Evolutionary conservation across 1,284 basidiomycete species (phyloP), one percentile per base, ranked within the genome.

Genomic region (Cutaneotrichosporon cavernicola): DNA sequence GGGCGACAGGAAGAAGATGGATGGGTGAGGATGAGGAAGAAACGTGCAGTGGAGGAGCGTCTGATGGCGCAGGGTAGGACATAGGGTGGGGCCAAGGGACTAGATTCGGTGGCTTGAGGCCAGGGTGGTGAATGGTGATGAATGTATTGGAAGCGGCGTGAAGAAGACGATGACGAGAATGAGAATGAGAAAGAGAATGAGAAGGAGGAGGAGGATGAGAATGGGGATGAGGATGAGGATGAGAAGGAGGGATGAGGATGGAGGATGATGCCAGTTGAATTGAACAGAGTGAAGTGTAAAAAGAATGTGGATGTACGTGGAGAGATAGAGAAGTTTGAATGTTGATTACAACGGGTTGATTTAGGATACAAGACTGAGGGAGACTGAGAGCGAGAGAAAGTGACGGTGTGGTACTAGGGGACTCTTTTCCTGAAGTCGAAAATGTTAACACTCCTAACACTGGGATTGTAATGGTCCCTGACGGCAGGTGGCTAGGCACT

Each of bases 1-100:
- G 52, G 56, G 58, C 32, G 52, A 56, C 18, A 21, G 16, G 46
- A 30, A n/a, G 43, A 32, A n/a, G 43, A 32, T 7, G 34, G 40
- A 31, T 46, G 36, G 11, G 16, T 30, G 18, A 43, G 22, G 56
- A 14, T 16, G 43, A 43, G 31, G 51, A 43, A 57, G 56, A 47
- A 58, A 58, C 31, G 56, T 58, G 46, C 9, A 31, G 43, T 46
- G 32, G 32, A 55, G 52, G 10, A 31, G 5, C 21, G 9, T 36
- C 18, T 2, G 51, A 7, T 26, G 51, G 51, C 51, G 31, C 14
- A 32, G 51, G 30, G 51, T 32, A 6, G 31, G 22, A 30, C 18
- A 2, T 26, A 50, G 49, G 49, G 49, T 26, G 49, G 22, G 49
- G 11, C 46, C 49, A 50, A 50, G 26, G 26, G 31, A 10, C 51